These are phyloP conservation scores for Pythium myriotylum DNA, from an alignment of 352 stramenopile species.

Conservation along the genomic window DNA sequence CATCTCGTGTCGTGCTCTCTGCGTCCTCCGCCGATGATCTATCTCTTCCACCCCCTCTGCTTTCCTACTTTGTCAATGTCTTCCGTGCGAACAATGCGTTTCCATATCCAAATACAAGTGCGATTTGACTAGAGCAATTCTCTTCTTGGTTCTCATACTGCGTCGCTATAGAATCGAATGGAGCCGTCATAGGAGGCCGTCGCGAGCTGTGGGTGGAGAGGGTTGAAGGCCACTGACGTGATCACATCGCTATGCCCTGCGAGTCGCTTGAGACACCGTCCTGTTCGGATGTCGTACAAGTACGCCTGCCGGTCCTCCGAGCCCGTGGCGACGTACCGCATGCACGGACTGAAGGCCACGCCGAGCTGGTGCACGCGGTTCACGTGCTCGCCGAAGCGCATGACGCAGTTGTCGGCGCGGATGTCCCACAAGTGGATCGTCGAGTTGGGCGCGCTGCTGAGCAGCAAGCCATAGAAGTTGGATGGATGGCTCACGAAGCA, in stretches of 20 bases:
- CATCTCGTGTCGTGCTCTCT: background rate
- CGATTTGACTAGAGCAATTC: slow-evolving; percentile 3
- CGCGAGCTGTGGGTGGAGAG: slow-evolving; percentile 76
- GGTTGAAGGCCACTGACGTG: slow-evolving; percentile 79
- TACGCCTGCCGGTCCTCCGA: slow-evolving; percentile 84
- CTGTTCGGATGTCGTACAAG: slow-evolving; percentile 87
- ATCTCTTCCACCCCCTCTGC: too few relatives aligned
- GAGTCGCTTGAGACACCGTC: slow-evolving; percentile 59
- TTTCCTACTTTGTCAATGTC: too few relatives aligned
- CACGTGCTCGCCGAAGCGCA: slow-evolving; percentile 82
- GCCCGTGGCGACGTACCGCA: slow-evolving; percentile 88
- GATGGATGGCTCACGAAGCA: slow-evolving; percentile 67
- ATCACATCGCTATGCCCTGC: slow-evolving; percentile 76
- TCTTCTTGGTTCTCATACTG: background rate
- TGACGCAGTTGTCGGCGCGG: slow-evolving; percentile 82
- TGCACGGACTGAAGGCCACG: slow-evolving; percentile 85
- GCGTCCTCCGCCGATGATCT: too few relatives aligned
- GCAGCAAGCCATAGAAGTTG: slow-evolving; percentile 86
- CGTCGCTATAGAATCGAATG: slow-evolving; percentile 46
- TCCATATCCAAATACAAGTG: too few relatives aligned
- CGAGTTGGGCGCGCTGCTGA: slow-evolving; percentile 71
- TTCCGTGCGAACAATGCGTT: too few relatives aligned
- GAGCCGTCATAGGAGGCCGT: slow-evolving; percentile 75
- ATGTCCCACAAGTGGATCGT: slow-evolving; percentile 87
- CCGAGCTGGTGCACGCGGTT: slow-evolving; percentile 82